Conservation (phyloP, 345 rosid genomes). For the Aquilaria malaccensis region DNA sequence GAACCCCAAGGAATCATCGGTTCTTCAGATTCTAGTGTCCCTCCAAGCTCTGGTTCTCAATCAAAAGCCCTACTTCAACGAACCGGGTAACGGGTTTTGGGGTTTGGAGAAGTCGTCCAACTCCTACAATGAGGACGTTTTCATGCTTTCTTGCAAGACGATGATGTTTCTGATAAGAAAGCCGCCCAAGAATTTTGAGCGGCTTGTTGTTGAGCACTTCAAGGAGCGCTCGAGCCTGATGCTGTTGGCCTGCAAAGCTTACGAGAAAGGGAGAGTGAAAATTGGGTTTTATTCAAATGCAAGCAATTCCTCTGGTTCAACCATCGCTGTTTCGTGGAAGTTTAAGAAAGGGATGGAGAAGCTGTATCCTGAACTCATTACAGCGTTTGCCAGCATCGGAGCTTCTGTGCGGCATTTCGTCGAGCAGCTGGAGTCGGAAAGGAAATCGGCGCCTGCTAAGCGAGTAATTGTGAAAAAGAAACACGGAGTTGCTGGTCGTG, state of each 20-base stretch:
- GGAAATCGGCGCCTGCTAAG: not conserved
- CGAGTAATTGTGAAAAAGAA: conserved; percentile 5
- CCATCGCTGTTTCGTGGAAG: conserved; percentile 11
- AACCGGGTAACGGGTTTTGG: conserved; percentile 27
- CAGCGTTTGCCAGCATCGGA: conserved; percentile 19
- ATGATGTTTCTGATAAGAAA: conserved; percentile 18
- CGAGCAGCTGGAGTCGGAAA: conserved; percentile 13
- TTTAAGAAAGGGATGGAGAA: conserved; percentile 24
- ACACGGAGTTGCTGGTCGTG: conserved; percentile 12
- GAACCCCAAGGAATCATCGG: conserved; percentile 38
- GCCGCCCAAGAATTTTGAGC: conserved; percentile 43
- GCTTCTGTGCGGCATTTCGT: conserved; percentile 23
- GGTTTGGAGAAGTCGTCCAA: conserved; percentile 28
- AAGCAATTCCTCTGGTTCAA: too few species aligned
- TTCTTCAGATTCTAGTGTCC: conserved; percentile 50
- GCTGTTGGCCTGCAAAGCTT: conserved; percentile 32
- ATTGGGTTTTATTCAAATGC: conserved; percentile 27
- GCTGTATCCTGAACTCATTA: conserved; percentile 22
- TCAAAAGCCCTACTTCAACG: conserved; percentile 46
- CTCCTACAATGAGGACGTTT: conserved; percentile 32
- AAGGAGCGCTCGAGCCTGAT: conserved; percentile 22
- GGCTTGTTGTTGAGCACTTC: conserved; percentile 32
- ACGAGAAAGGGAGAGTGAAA: conserved; percentile 20
- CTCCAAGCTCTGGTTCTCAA: conserved; percentile 53
- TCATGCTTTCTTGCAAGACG: conserved; percentile 30